These are phyloP conservation scores for Eucalyptus erythrocorys DNA, from an alignment of 345 rosid genomes.

Conservation along the genomic window DNA sequence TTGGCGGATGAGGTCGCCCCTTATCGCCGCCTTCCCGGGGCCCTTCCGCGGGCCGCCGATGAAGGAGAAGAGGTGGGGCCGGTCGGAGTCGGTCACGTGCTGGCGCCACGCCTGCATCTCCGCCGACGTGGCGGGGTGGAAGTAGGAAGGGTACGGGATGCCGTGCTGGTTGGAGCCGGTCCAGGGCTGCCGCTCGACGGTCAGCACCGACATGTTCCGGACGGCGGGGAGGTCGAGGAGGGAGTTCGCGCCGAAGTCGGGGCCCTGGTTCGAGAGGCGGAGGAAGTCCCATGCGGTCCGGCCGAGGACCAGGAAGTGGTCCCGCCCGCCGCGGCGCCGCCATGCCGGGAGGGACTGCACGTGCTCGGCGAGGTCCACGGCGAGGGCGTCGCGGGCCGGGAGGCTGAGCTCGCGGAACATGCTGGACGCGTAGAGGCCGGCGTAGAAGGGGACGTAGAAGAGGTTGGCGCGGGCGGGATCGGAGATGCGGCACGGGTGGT, in stretches of 20 bases:
- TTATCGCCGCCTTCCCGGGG: slow-evolving; percentile 20
- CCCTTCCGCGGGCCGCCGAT: slow-evolving; percentile 44
- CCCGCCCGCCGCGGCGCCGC: slow-evolving; percentile 20
- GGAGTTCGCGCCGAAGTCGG: slow-evolving; percentile 40
- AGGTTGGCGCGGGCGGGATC: slow-evolving; percentile 26
- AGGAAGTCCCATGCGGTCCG: slow-evolving; percentile 61
- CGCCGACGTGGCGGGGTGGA: slow-evolving; percentile 28
- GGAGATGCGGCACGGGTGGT: slow-evolving; percentile 42
- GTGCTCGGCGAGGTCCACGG: slow-evolving; percentile 12
- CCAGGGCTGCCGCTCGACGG: slow-evolving; percentile 47
- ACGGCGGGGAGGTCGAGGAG: slow-evolving; percentile 30
- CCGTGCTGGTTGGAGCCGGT: slow-evolving; percentile 26
- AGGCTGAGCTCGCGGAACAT: slow-evolving; percentile 24
- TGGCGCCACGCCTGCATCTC: slow-evolving; percentile 33
- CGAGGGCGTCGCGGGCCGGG: slow-evolving; percentile 29
- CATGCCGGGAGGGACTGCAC: slow-evolving; percentile 18
- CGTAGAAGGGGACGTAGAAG: slow-evolving; percentile 52
- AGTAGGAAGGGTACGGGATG: slow-evolving; percentile 50
- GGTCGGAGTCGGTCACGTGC: background rate
- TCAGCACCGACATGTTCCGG: slow-evolving; percentile 45
- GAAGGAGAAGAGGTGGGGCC: slow-evolving; percentile 41
- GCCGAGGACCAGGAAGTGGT: slow-evolving; percentile 45
- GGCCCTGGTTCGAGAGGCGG: slow-evolving; percentile 13
- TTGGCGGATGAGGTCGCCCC: slow-evolving; percentile 41
- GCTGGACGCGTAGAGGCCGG: slow-evolving; percentile 51